These are phyloP conservation scores for Amyloporia xantha DNA, from an alignment of 768 basidiomycete genomes.

Conservation along the genomic window DNA sequence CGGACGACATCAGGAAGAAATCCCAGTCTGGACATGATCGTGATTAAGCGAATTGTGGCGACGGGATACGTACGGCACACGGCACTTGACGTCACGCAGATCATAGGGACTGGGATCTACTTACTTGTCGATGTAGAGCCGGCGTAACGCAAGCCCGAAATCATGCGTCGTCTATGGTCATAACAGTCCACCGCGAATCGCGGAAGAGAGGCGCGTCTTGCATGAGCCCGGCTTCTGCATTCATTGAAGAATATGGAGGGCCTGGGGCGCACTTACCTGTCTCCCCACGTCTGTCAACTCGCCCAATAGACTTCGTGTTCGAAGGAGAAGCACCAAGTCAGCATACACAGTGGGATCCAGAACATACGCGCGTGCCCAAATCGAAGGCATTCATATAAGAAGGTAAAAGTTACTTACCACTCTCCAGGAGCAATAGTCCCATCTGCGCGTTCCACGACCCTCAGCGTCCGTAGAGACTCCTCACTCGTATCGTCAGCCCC, in stretches of 20 bases:
- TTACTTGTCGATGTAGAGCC: slow-evolving; percentile 62
- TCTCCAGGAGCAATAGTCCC: slow-evolving; percentile 49
- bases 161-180: slow-evolving; percentile 52
- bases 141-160: slow-evolving; percentile 52
- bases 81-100: not conserved
- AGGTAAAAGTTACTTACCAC: slow-evolving; percentile 41
- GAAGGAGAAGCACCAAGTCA: not conserved
- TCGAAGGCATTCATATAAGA: not conserved
- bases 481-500: slow-evolving; percentile 6
- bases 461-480: slow-evolving; percentile 32
- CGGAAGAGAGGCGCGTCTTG: not conserved
- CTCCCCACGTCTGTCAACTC: slow-evolving; percentile 67
- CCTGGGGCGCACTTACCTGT: slow-evolving; percentile 34
- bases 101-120: slow-evolving; percentile 7
- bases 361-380: not conserved
- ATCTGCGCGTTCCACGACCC: slow-evolving; percentile 50
- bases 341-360: too few relatives aligned
- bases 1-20: slow-evolving; percentile 53
- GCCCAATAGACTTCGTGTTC: slow-evolving; percentile 49
- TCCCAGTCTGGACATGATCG: slow-evolving; percentile 42
- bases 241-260: not conserved
- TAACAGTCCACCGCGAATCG: not conserved
- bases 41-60: not conserved
- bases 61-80: not conserved
- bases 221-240: slow-evolving; percentile 3